phyloP scores from a whole-genome alignment of 2,329 filamentous ascomycete genomes.

The Metarhizium anisopliae region DNA sequence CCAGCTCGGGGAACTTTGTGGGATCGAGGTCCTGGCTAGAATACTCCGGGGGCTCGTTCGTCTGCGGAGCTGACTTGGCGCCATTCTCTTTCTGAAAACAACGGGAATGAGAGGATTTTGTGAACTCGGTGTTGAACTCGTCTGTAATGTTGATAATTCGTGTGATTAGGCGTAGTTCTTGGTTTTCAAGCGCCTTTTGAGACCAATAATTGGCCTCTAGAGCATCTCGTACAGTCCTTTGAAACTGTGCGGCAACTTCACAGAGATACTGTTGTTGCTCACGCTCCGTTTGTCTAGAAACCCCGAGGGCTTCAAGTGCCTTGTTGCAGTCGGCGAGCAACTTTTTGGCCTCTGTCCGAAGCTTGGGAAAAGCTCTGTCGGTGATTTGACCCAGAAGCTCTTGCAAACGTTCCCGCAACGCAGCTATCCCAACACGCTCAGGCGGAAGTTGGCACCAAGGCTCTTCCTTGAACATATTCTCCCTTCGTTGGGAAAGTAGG shows the following conservation, averaged over 20 bases:
- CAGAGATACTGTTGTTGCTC: slow-evolving; percentile 1
- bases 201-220: slow-evolving; percentile 1
- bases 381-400: slow-evolving; percentile 31
- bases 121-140: neutral
- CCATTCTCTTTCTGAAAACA: neutral
- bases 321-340: slow-evolving; percentile 4
- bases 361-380: slow-evolving; percentile 27
- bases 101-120: neutral
- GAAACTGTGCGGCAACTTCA: neutral
- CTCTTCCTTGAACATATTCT: slow-evolving; percentile 31
- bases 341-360: slow-evolving; percentile 20
- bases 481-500: slow-evolving; percentile 20
- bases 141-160: slow-evolving; percentile 2
- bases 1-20: slow-evolving; percentile 2
- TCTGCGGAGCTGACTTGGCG: too few species aligned
- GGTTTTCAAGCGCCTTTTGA: neutral
- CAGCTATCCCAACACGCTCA: slow-evolving; percentile 23
- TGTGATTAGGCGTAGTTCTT: neutral
- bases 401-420: slow-evolving; percentile 26
- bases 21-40: neutral
- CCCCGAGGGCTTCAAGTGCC: neutral
- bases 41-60: neutral
- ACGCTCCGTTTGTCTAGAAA: neutral
- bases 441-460: slow-evolving; percentile 9
- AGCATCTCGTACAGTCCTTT: neutral